Evolutionary conservation across 371 early-diverging fungal species (phyloP).

Genomic region (Capniomyces stellatus): DNA sequence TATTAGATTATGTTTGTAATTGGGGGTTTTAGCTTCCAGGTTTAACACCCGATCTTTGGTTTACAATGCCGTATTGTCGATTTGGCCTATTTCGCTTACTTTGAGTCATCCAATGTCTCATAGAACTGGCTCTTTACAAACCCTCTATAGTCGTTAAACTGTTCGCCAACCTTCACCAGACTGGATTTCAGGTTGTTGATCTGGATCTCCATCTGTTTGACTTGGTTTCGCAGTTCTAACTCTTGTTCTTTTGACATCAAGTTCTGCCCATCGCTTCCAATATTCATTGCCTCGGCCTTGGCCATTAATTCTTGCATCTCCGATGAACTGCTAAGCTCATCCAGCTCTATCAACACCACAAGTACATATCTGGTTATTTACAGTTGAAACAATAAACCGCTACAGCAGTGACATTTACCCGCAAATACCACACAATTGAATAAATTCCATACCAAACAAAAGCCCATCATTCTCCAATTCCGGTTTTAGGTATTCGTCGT

Average conservation of each 20-base stretch:
- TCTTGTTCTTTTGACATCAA: slow-evolving; percentile 28
- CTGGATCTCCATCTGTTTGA: slow-evolving; percentile 26
- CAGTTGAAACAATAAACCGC: too few species aligned
- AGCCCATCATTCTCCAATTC: slow-evolving; percentile 65
- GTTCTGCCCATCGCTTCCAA: slow-evolving; percentile 36
- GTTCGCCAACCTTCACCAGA: slow-evolving; percentile 10
- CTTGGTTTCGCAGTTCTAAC: slow-evolving; percentile 21
- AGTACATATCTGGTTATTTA: too few species aligned
- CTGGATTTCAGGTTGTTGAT: slow-evolving; percentile 17
- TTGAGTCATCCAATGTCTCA: slow-evolving; percentile 28
- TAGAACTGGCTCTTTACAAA: slow-evolving; percentile 53
- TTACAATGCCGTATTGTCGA: neutral
- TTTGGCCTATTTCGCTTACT: neutral
- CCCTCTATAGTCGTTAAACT: slow-evolving; percentile 46
- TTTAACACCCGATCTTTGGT: neutral
- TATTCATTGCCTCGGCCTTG: slow-evolving; percentile 26
- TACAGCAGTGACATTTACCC: too few species aligned
- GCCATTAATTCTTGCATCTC: slow-evolving; percentile 11
- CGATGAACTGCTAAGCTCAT: slow-evolving; percentile 19
- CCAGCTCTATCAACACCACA: slow-evolving; percentile 44
- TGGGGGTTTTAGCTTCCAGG: slow-evolving; percentile 40
- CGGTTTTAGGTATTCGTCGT: slow-evolving; percentile 58
- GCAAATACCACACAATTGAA: too few species aligned
- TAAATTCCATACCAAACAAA: slow-evolving; percentile 37
- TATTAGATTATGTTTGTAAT: slow-evolving; percentile 85